A percentile compares a stretch with the other conserved stretches of the same genome.
These are phyloP conservation scores for Acer saccharum DNA, from an alignment of 345 rosid species.

Conservation along the genomic window DNA sequence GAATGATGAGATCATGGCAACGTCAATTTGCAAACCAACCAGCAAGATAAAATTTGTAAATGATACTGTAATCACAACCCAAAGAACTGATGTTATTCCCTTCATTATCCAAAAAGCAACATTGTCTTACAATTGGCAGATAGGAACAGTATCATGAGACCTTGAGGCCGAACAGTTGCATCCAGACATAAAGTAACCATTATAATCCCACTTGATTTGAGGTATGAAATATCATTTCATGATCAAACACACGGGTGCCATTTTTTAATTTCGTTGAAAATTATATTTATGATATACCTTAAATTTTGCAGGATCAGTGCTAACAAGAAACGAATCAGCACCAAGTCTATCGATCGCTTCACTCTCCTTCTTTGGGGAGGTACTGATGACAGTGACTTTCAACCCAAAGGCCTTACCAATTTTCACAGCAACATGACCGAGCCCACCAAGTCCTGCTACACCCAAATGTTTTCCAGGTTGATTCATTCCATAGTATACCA, in stretches of 20 bases:
- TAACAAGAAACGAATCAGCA: slow-evolving; percentile 65
- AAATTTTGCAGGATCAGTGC: slow-evolving; percentile 56
- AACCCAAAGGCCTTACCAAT: slow-evolving; percentile 85
- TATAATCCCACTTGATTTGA: neutral
- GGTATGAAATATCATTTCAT: neutral
- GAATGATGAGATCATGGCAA: neutral
- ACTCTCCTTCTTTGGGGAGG: slow-evolving; percentile 54
- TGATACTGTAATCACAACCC: neutral
- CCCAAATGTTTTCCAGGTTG: slow-evolving; percentile 88
- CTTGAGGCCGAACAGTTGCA: neutral
- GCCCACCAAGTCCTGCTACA: slow-evolving; percentile 87
- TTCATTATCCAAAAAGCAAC: neutral
- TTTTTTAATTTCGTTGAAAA: neutral
- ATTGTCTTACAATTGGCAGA: neutral
- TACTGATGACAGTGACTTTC: slow-evolving; percentile 82
- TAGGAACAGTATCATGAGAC: neutral
- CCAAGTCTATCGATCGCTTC: slow-evolving; percentile 57
- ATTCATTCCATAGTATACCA: slow-evolving; percentile 86
- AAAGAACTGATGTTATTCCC: neutral
- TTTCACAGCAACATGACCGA: slow-evolving; percentile 91
- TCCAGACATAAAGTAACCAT: neutral
- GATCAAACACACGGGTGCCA: neutral
- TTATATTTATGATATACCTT: slow-evolving; percentile 46
- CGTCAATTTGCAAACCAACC: neutral
- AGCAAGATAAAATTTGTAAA: too few relatives aligned